Conservation (phyloP, 257 asterid genomes). For the Solanum piurae region DNA sequence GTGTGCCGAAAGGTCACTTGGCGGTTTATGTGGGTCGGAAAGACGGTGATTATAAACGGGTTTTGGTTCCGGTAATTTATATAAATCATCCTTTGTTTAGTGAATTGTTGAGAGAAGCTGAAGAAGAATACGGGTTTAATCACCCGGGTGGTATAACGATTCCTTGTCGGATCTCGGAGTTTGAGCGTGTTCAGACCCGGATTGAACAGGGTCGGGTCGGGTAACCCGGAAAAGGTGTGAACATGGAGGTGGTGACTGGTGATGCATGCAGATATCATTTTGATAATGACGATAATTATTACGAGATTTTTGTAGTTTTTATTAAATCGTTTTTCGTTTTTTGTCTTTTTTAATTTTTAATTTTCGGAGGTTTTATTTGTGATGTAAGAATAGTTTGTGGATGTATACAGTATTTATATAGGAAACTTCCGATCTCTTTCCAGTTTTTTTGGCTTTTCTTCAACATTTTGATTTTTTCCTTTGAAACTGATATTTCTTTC, state of each 20-base stretch:
- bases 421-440: not conserved
- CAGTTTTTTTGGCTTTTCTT: not conserved
- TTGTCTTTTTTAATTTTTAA: not conserved
- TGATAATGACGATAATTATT: not conserved
- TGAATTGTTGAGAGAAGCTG: conserved; percentile 58
- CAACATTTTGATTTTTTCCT: not conserved
- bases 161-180: conserved; percentile 89
- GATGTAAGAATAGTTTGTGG: not conserved
- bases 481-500: not conserved
- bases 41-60: conserved; percentile 50
- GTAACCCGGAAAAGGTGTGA: conserved; percentile 23
- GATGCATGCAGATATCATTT: not conserved
- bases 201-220: conserved; percentile 36
- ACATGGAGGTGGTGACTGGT: conserved; percentile 14
- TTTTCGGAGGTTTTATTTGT: not conserved
- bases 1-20: conserved; percentile 59
- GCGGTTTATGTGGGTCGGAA: conserved; percentile 79
- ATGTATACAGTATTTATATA: not conserved
- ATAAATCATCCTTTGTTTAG: conserved; percentile 75
- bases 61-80: conserved; percentile 59
- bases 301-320: not conserved
- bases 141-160: conserved; percentile 81
- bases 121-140: conserved; percentile 65
- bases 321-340: not conserved
- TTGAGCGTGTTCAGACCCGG: conserved; percentile 81